These are phyloP conservation scores for Tolypocladium inflatum DNA, from an alignment of 2,329 filamentous ascomycete species.

Conservation along the genomic window DNA sequence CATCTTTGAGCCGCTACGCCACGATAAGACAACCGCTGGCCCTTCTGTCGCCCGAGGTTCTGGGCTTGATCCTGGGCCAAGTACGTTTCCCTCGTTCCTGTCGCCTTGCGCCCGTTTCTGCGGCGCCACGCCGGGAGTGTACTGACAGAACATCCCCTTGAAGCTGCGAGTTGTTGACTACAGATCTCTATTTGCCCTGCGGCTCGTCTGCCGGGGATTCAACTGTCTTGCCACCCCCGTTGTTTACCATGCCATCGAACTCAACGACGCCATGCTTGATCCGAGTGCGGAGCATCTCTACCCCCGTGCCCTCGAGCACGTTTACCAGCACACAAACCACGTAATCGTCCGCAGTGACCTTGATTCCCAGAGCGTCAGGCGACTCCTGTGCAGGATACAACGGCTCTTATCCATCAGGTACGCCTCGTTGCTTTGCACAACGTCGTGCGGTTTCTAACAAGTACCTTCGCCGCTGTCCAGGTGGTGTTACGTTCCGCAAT, in stretches of 20 bases:
- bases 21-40: not conserved
- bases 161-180: not conserved
- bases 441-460: not conserved
- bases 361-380: slow-evolving; percentile 23
- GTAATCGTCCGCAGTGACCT: slow-evolving; percentile 30
- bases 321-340: slow-evolving; percentile 29
- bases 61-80: not conserved
- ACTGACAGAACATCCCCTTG: not conserved
- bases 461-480: slow-evolving; percentile 12
- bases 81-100: not conserved
- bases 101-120: not conserved
- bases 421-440: not conserved
- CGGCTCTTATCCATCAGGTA: slow-evolving; percentile 31
- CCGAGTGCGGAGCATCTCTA: slow-evolving; percentile 21
- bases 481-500: slow-evolving; percentile 25
- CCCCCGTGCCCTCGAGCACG: slow-evolving; percentile 21
- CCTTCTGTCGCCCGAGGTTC: not conserved
- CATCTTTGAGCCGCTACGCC: not conserved
- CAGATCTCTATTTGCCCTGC: not conserved
- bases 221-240: slow-evolving; percentile 28
- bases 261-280: slow-evolving; percentile 28
- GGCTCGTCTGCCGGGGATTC: slow-evolving; percentile 1
- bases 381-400: slow-evolving; percentile 23
- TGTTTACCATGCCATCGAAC: slow-evolving; percentile 25
- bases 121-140: not conserved